phyloP scores from a whole-genome alignment of 2,329 filamentous ascomycete species.

The Aureobasidium pullulans region DNA sequence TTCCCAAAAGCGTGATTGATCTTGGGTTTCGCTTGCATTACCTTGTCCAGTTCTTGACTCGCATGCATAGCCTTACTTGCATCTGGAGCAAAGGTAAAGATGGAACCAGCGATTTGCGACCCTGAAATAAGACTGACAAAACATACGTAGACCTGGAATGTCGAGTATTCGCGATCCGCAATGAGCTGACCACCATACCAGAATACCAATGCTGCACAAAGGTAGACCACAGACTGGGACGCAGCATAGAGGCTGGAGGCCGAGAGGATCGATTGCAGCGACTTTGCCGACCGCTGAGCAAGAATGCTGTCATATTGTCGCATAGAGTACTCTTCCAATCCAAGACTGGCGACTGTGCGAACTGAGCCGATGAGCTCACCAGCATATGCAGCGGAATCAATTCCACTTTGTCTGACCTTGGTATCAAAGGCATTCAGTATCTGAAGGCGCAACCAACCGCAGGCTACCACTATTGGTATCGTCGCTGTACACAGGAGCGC shows the following conservation, averaged over 20 bases:
- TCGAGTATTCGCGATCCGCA: slow-evolving; percentile 34
- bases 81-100: slow-evolving; percentile 40
- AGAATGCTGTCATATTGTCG: background rate
- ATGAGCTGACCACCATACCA: slow-evolving; percentile 41
- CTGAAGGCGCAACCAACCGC: too few species aligned
- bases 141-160: slow-evolving; percentile 38
- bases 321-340: slow-evolving; percentile 24
- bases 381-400: too few species aligned
- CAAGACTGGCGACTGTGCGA: too few species aligned
- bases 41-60: too few species aligned
- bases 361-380: too few species aligned
- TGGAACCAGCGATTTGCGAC: slow-evolving; percentile 38
- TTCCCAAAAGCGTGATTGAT: too few species aligned
- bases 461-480: too few species aligned
- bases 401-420: too few species aligned
- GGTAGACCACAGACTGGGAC: slow-evolving; percentile 38
- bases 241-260: slow-evolving; percentile 33
- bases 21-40: too few species aligned
- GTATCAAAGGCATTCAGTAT: too few species aligned
- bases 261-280: slow-evolving; percentile 32
- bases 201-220: slow-evolving; percentile 41
- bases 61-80: slow-evolving; percentile 37
- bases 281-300: slow-evolving; percentile 13
- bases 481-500: too few species aligned
- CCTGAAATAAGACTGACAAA: slow-evolving; percentile 39